These are phyloP conservation scores for Podospora comata DNA, from an alignment of 495 filamentous ascomycete genomes.

Conservation along the genomic window DNA sequence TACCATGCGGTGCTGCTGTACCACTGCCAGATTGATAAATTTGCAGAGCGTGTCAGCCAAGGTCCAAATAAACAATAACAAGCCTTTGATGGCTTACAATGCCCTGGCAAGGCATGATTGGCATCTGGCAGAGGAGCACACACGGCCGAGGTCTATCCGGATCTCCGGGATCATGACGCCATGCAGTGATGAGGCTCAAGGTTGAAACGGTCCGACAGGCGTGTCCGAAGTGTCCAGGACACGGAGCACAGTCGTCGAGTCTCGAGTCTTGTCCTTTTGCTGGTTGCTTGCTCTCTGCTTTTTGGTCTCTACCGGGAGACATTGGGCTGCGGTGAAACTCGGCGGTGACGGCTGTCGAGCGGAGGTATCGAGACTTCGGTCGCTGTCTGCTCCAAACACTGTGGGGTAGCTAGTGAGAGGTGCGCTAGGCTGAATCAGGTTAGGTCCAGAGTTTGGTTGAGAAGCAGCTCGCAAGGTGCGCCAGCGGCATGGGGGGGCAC, in stretches of 20 bases:
- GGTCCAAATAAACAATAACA: neutral
- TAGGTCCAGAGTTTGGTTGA: slow-evolving; percentile 36
- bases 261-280: neutral
- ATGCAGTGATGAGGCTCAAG: slow-evolving; percentile 9
- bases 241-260: neutral
- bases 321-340: slow-evolving; percentile 1
- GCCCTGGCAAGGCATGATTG: slow-evolving; percentile 1
- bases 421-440: slow-evolving; percentile 20
- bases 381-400: slow-evolving; percentile 14
- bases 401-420: slow-evolving; percentile 24
- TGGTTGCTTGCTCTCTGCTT: neutral
- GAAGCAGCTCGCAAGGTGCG: slow-evolving; percentile 23
- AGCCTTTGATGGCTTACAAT: neutral
- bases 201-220: slow-evolving; percentile 3
- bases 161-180: slow-evolving; percentile 13
- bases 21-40: no score
- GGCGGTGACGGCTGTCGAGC: slow-evolving; percentile 2
- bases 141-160: neutral
- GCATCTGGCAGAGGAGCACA: slow-evolving; percentile 1
- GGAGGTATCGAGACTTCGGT: slow-evolving; percentile 25
- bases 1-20: neutral
- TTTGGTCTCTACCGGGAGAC: neutral
- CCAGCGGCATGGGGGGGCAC: slow-evolving; percentile 19
- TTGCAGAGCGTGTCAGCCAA: neutral
- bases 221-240: neutral